A percentile compares a stretch with the other conserved stretches of the same genome.
These are phyloP conservation scores for Daldinia concentrica DNA, from an alignment of 495 filamentous ascomycete genomes.

Conservation along the genomic window DNA sequence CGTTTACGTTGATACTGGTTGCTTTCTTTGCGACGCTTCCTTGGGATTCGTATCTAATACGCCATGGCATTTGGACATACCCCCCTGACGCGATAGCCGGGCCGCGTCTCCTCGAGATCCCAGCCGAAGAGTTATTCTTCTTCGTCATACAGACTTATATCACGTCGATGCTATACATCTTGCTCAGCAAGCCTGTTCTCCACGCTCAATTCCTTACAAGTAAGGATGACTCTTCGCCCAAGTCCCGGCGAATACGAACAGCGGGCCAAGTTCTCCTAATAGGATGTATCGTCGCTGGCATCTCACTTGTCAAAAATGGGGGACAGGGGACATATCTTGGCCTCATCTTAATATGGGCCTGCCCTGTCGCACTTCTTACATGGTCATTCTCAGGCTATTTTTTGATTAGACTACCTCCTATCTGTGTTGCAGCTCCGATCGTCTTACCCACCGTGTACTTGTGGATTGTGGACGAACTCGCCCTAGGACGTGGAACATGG, in stretches of 20 bases:
- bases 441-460: slow-evolving; percentile 70
- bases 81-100: slow-evolving; percentile 67
- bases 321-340: slow-evolving; percentile 68
- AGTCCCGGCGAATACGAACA: slow-evolving; percentile 22
- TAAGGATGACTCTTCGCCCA: slow-evolving; percentile 39
- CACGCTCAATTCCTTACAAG: slow-evolving; percentile 62
- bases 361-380: slow-evolving; percentile 67
- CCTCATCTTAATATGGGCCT: slow-evolving; percentile 72
- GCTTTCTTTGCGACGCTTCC: slow-evolving; percentile 70
- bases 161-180: slow-evolving; percentile 69
- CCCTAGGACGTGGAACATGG: slow-evolving; percentile 71
- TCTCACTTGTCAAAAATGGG: slow-evolving; percentile 51
- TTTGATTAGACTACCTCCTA: slow-evolving; percentile 62
- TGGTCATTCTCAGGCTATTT: slow-evolving; percentile 70
- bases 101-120: slow-evolving; percentile 64
- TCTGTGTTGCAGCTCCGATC: slow-evolving; percentile 63
- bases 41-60: slow-evolving; percentile 77
- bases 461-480: slow-evolving; percentile 72
- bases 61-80: slow-evolving; percentile 72
- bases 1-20: slow-evolving; percentile 62
- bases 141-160: slow-evolving; percentile 80
- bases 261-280: slow-evolving; percentile 56
- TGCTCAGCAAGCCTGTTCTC: slow-evolving; percentile 69
- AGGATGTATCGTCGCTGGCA: slow-evolving; percentile 49
- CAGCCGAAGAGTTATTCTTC: slow-evolving; percentile 75